Percentiles rank a stretch among this genome's conserved stretches.
Conservation (phyloP, 192 early-diverging fungal genomes). For the Rhizophagus clarus region DNA sequence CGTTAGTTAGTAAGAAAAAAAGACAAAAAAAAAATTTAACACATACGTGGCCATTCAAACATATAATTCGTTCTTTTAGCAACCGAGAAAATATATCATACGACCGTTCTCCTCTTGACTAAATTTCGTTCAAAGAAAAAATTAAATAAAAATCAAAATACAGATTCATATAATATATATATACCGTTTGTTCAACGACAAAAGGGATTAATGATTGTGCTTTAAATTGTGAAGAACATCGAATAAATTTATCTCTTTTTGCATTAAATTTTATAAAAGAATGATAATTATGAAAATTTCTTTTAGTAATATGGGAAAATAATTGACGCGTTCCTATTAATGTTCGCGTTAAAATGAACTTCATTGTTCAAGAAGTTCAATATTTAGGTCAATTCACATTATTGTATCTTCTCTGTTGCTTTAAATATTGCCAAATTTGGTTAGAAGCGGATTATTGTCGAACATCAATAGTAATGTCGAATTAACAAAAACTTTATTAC, state of each 20-base stretch:
- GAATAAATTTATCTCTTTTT: background rate
- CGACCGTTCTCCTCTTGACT: conserved; percentile 86
- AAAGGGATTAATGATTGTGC: conserved; percentile 60
- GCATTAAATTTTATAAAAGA: background rate
- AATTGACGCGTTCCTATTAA: background rate
- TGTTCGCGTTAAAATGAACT: background rate
- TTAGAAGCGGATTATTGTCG: too few species aligned
- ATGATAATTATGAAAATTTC: background rate
- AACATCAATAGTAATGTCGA: too few species aligned
- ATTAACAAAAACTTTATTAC: too few species aligned
- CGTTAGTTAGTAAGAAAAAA: background rate
- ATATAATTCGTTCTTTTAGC: conserved; percentile 94
- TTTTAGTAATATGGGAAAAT: background rate
- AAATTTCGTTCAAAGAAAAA: background rate
- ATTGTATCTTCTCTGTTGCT: too few species aligned
- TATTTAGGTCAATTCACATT: background rate
- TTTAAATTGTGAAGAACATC: background rate
- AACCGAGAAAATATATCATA: conserved; percentile 98
- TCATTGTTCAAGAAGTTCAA: background rate
- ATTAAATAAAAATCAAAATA: background rate
- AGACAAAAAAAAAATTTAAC: background rate
- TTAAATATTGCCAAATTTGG: too few species aligned
- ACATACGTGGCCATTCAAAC: conserved; percentile 85
- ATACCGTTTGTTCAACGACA: conserved; percentile 68
- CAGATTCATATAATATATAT: background rate